A percentile compares a stretch with the other conserved stretches of the same genome.
Evolutionary conservation across 208 protist species (phyloP).

Genomic region (Crithidia sp.): DNA sequence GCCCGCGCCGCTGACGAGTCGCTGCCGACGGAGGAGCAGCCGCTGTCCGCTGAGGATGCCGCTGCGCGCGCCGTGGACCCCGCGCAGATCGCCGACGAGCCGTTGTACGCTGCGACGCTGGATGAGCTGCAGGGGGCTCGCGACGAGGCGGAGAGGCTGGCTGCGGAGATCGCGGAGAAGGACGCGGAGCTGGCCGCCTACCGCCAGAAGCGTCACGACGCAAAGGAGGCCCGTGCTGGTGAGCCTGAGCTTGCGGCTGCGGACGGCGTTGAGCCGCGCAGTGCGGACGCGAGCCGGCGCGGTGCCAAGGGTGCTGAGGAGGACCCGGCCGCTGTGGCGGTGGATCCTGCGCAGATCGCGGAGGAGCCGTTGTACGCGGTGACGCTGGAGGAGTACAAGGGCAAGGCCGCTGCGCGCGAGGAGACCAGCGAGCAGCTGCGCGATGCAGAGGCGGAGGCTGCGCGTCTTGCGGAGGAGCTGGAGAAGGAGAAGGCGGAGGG

Average conservation of each 20-base stretch:
- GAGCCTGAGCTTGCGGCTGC: conserved; percentile 13
- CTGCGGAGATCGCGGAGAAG: conserved; percentile 1
- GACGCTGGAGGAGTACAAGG: conserved; percentile 33
- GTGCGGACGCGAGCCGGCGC: background rate
- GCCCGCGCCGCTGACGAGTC: background rate
- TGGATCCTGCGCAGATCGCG: conserved; percentile 28
- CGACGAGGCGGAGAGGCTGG: background rate
- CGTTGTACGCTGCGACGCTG: conserved; percentile 26
- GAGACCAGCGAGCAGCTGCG: conserved; percentile 7
- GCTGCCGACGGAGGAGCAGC: background rate
- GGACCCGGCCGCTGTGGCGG: conserved; percentile 4
- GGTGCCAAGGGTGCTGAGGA: background rate
- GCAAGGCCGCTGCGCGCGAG: background rate
- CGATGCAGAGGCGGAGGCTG: too few species aligned
- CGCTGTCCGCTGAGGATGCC: background rate
- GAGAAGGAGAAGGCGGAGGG: too few species aligned
- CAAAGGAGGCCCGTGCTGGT: conserved; percentile 20
- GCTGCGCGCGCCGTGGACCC: conserved; percentile 3
- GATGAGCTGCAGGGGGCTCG: too few species aligned
- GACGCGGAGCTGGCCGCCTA: conserved; percentile 34
- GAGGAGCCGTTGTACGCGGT: conserved; percentile 35
- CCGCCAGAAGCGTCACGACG: conserved; percentile 37
- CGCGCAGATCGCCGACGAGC: conserved; percentile 14
- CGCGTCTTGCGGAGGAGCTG: too few species aligned
- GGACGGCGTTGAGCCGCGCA: background rate